phyloP scores from a whole-genome alignment of 1,284 basidiomycete species.

The Spongiforma sp. region DNA sequence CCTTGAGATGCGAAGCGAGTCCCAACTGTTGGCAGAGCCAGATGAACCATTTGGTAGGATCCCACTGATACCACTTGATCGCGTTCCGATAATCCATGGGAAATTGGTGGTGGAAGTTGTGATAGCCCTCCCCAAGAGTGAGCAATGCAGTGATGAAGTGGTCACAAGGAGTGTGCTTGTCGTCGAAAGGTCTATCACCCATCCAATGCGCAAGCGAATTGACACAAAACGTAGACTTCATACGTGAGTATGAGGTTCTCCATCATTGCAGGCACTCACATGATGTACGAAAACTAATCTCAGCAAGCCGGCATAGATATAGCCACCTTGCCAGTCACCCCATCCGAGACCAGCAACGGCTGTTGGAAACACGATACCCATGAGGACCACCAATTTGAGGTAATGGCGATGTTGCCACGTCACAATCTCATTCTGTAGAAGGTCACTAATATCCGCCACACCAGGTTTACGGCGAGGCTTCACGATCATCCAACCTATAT shows the following conservation, averaged over 20 bases:
- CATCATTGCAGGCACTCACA: constrained; percentile 49
- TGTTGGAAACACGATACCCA: constrained; percentile 80
- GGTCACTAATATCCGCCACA: constrained; percentile 87
- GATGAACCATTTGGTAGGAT: constrained; percentile 94
- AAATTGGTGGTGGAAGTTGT: constrained; percentile 97
- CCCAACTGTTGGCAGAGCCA: constrained; percentile 67
- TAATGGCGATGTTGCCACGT: constrained; percentile 91
- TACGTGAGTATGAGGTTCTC: constrained; percentile 12
- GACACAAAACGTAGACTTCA: constrained; percentile 91
- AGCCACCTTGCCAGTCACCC: constrained; percentile 87
- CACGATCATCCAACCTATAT: constrained; percentile 93
- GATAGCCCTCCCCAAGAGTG: constrained; percentile 94
- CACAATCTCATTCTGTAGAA: constrained; percentile 79
- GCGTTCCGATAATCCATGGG: constrained; percentile 95
- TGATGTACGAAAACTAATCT: constrained; percentile 90
- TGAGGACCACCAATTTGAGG: constrained; percentile 69
- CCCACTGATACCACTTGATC: constrained; percentile 92
- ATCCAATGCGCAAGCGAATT: constrained; percentile 97
- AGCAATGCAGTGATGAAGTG: constrained; percentile 87
- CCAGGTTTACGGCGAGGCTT: constrained; percentile 90
- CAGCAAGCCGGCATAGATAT: constrained; percentile 85
- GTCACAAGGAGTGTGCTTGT: constrained; percentile 93
- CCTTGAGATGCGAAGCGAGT: constrained; percentile 87
- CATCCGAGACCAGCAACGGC: constrained; percentile 80
- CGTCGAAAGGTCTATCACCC: constrained; percentile 90